Evolutionary conservation across 2,329 filamentous ascomycete species (phyloP).

Genomic region (Tolypocladium amazonense): DNA sequence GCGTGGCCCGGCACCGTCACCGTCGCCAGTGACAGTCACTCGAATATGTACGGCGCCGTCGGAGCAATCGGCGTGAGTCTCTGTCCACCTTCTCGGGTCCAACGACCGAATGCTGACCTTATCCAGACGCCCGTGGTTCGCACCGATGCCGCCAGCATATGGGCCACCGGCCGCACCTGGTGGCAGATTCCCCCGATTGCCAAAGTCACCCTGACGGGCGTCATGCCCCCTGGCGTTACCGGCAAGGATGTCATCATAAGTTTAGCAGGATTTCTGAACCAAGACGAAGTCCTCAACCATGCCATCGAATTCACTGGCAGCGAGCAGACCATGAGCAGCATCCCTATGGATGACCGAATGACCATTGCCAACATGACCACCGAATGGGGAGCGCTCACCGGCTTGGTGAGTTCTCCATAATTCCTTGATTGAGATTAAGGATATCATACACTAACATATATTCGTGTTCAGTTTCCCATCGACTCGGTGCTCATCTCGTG

Average conservation of each 20-base stretch:
- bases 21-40: neutral
- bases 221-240: constrained; percentile 67
- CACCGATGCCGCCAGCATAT: constrained; percentile 79
- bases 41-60: neutral
- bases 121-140: constrained; percentile 49
- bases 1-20: neutral
- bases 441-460: too few species aligned
- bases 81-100: too few species aligned
- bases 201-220: constrained; percentile 66
- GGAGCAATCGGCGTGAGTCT: too few species aligned
- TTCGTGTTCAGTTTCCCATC: too few species aligned
- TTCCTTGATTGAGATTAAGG: too few species aligned
- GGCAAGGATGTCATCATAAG: constrained; percentile 94
- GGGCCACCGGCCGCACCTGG: constrained; percentile 76
- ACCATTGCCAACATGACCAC: constrained; percentile 75
- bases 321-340: constrained; percentile 61
- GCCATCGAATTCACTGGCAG: constrained; percentile 79
- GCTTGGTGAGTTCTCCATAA: too few species aligned
- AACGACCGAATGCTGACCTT: too few species aligned
- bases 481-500: constrained; percentile 62
- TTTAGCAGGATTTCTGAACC: constrained; percentile 73
- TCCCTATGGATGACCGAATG: constrained; percentile 63
- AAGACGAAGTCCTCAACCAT: constrained; percentile 84
- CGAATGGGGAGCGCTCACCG: constrained; percentile 62
- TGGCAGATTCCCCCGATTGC: constrained; percentile 81